Conservation (phyloP, 176 grass and related monocot species). For the Eragrostis curvula region DNA sequence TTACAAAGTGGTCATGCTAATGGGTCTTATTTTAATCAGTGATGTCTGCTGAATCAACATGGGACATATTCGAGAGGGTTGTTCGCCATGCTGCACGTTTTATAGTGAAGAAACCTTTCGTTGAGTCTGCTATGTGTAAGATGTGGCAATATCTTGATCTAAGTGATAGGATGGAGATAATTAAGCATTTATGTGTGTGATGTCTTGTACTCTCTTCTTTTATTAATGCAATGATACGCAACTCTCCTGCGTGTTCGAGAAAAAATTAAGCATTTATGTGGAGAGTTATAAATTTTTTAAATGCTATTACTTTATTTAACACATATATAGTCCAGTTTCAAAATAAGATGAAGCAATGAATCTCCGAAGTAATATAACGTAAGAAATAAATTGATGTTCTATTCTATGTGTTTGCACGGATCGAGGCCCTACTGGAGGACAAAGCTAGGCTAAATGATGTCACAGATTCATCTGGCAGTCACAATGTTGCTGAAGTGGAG, state of each 20-base stretch:
- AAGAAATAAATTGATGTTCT: neutral
- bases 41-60: conserved; percentile 14
- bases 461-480: neutral
- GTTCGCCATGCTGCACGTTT: conserved; percentile 9
- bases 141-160: conserved; percentile 27
- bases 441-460: neutral
- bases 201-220: no score
- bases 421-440: neutral
- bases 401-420: neutral
- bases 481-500: neutral
- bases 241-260: no score
- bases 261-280: neutral
- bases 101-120: conserved; percentile 33
- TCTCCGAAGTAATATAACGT: no score
- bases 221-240: no score
- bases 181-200: no score
- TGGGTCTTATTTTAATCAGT: neutral
- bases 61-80: neutral
- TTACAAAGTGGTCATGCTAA: neutral
- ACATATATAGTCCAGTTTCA: neutral
- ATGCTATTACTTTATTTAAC: neutral
- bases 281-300: neutral
- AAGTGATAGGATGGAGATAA: neutral
- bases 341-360: no score
- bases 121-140: neutral